Evolutionary conservation across 2,329 filamentous ascomycete species (phyloP).

Genomic region (Metarhizium anisopliae): DNA sequence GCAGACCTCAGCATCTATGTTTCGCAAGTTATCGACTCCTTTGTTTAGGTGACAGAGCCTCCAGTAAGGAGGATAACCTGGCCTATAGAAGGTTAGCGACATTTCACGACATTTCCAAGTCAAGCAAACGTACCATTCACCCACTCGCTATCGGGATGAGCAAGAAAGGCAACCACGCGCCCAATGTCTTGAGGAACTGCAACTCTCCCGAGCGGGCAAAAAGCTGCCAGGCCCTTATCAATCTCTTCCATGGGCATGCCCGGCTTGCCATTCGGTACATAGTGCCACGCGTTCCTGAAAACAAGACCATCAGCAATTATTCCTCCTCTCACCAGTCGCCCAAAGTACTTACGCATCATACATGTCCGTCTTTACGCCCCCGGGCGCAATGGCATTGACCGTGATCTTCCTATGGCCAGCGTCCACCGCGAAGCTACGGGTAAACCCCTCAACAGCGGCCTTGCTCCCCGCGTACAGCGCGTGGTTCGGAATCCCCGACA

Average conservation of each 20-base stretch:
- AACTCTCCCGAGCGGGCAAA: slow-evolving; percentile 37
- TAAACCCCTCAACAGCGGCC: slow-evolving; percentile 69
- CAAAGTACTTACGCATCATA: slow-evolving; percentile 16
- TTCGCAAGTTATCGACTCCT: not conserved
- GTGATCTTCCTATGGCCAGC: slow-evolving; percentile 59
- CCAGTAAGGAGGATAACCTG: not conserved
- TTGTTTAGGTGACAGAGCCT: not conserved
- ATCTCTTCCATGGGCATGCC: slow-evolving; percentile 38
- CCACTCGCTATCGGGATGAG: slow-evolving; percentile 37
- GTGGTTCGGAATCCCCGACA: slow-evolving; percentile 59
- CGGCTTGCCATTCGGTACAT: slow-evolving; percentile 48
- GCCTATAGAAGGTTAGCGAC: not conserved
- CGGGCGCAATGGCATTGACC: slow-evolving; percentile 58
- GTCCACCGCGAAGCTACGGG: slow-evolving; percentile 65
- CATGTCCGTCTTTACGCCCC: slow-evolving; percentile 61
- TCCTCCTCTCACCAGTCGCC: not conserved
- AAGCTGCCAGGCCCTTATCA: slow-evolving; percentile 1
- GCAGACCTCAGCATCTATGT: no score
- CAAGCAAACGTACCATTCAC: slow-evolving; percentile 25
- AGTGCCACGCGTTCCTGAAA: slow-evolving; percentile 25
- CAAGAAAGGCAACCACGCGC: slow-evolving; percentile 20
- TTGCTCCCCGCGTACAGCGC: slow-evolving; percentile 68
- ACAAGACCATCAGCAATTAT: not conserved
- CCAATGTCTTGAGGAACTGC: slow-evolving; percentile 60
- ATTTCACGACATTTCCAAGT: not conserved